Evolutionary conservation across 176 grass and related monocot species (phyloP), one percentile per base, ranked within the genome.

Genomic region (Ensete ventricosum): DNA sequence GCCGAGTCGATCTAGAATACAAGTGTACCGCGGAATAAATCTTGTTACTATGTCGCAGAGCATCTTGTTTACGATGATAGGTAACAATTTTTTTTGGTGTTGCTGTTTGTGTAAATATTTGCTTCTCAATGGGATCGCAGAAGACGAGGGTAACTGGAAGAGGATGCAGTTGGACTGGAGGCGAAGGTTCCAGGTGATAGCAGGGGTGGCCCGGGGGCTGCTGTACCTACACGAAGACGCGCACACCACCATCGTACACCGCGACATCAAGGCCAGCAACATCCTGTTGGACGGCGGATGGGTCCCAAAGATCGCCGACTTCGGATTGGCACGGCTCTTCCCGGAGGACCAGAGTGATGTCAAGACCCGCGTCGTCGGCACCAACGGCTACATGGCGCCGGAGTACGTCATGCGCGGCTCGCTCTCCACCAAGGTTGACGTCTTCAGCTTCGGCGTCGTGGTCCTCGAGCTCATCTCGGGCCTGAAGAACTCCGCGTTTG

Each of bases 211-310:
- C 49, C 89, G 92, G 1, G 92, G 92, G 14, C 87, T 96, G 73
- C 77, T 96, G 23, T 96, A 96, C 83, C 83, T 96, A 57, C 92
- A 96, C 58, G 89, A 96, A 82, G 92, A 89, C 81, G 89, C 92
- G 64, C 92, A 96, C 82, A 89, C 81, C 48, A 89, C 92, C 71
- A 96, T 96, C 81, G 89, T 96, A 84, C 92, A 96, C 87, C 85
- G 92, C 7, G 92, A 96, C 78, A 88, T 96, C 84, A 96, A 96
- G 87, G 86, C 89, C 0, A 92, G 92, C 87, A 96, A 96, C 81
- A 92, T 96, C 80, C 84, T 96, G 25, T 72, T 96, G 9, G 84
- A 96, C 76, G 78, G 88, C 12, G 81, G 86, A 8, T 96, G 89
- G 89, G 81, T 79, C 4, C 78, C 92, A 58, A 96, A 96, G 81